Base-by-base conservation (phyloP, 371 early-diverging fungal genomes). In the Haplosporangium sp. region DNA sequence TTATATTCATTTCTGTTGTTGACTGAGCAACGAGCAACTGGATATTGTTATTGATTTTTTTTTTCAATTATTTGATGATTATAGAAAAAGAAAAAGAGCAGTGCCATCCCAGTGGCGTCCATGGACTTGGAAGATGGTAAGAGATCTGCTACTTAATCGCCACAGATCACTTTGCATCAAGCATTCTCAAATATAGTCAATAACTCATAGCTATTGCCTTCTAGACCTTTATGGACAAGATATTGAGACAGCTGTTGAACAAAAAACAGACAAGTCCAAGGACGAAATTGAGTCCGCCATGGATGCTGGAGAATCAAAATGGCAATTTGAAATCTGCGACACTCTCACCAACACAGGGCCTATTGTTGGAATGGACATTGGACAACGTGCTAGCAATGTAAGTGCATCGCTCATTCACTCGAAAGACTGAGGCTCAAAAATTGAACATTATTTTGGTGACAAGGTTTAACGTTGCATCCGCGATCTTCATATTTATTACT, bases 321-420 rank as follows among this genome's bases (percentile, higher is more conserved):
- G 87, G 74, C 81, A 82, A 4, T 89, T 94, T 51, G 84, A 86
- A 9, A 88, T 97, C 0, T 90, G 92, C 64, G 96, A 97, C 80
- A 87, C 87, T 4, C 70, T 98, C 4, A 72, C 91, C n/a, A 90
- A 92, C 69, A 91, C 91, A 0, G 95, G 95, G 0, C 93, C 96
- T 12, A 90, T 95, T 56, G 82, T 87, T 4, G 94, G 90, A 64
- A 86, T 94, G 84, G 91, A 91, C 3, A 83, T 93, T 29, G 96
- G 94, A 14, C 88, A 88, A 62, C 85, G 90, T 7, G 81, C 81
- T 14, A 82, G 67, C 71, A 64, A 73, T 48, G 83, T 64, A 77
- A 51, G 76, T 71, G 16, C 29, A 29, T 29, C 29, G 4, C 29
- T 29, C 29, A 29, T 29, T 29, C 29, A 4, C 29, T 29, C 29